Evolutionary conservation across 345 rosid species (phyloP).

Genomic region (Eucalyptus paniculata): DNA sequence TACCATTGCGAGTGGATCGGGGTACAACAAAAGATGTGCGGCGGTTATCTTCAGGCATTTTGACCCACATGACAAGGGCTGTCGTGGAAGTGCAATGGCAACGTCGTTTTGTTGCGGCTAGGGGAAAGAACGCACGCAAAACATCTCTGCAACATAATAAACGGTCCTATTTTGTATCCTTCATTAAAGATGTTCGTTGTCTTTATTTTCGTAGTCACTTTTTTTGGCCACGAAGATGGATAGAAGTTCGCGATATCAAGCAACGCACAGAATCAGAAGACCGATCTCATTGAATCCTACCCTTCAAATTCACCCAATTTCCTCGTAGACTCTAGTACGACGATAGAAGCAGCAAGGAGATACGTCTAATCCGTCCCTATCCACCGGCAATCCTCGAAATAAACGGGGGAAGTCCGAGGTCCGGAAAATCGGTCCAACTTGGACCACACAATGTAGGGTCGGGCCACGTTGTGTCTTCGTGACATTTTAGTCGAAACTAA

Average conservation of each 20-base stretch:
- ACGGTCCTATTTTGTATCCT: not conserved
- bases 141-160: not conserved
- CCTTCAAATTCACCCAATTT: not conserved
- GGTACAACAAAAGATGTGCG: not conserved
- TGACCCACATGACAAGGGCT: not conserved
- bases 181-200: not conserved
- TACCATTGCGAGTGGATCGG: accelerated
- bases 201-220: not conserved
- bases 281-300: not conserved
- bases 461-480: not conserved
- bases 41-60: not conserved
- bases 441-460: not conserved
- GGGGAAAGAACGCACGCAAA: not conserved
- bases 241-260: not conserved
- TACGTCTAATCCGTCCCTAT: not conserved
- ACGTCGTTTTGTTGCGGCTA: not conserved
- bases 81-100: not conserved
- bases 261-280: not conserved
- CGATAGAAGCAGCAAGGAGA: not conserved
- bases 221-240: not conserved
- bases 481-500: not conserved
- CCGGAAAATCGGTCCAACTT: not conserved
- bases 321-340: not conserved
- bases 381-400: not conserved
- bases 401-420: not conserved